Evolutionary conservation across 768 basidiomycete genomes (phyloP).

Genomic region (Boletus sp.): DNA sequence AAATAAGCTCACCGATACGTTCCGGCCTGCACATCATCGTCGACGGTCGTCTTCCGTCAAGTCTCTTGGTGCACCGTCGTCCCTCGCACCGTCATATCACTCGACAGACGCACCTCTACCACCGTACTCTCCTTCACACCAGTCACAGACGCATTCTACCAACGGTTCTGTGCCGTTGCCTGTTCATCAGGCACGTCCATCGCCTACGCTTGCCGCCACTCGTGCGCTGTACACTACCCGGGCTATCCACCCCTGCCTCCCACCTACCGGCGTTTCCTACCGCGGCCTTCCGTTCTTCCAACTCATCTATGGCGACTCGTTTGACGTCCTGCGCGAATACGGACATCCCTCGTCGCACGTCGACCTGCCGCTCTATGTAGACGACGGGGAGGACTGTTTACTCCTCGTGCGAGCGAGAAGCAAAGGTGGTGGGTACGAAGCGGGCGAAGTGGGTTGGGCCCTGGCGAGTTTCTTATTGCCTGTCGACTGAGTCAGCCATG

Average conservation of each 20-base stretch:
- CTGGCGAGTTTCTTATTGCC: constrained; percentile 80
- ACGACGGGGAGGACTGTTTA: constrained; percentile 75
- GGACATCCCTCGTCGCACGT: constrained; percentile 77
- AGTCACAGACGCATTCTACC: constrained; percentile 8
- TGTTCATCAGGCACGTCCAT: constrained; percentile 19
- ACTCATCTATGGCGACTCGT: constrained; percentile 58
- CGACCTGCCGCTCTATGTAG: constrained; percentile 73
- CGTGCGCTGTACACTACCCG: constrained; percentile 63
- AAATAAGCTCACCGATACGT: constrained; percentile 33
- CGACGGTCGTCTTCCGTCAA: constrained; percentile 35
- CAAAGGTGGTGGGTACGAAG: constrained; percentile 23
- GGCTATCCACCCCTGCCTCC: constrained; percentile 67
- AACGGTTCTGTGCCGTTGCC: constrained; percentile 14
- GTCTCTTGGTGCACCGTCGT: constrained; percentile 32
- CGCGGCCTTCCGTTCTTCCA: constrained; percentile 77
- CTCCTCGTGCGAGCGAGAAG: constrained; percentile 59
- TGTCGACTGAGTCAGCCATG: constrained; percentile 34
- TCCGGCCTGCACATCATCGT: constrained; percentile 32
- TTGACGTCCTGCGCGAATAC: constrained; percentile 69
- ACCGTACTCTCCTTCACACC: constrained; percentile 23
- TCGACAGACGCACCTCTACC: constrained; percentile 23
- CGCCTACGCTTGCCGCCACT: constrained; percentile 27
- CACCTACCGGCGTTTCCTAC: constrained; percentile 63
- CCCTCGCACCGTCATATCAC: constrained; percentile 22
- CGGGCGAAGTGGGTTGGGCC: constrained; percentile 70